Conservation (phyloP, 1,284 basidiomycete species). For the Boletus semigastroideus region DNA sequence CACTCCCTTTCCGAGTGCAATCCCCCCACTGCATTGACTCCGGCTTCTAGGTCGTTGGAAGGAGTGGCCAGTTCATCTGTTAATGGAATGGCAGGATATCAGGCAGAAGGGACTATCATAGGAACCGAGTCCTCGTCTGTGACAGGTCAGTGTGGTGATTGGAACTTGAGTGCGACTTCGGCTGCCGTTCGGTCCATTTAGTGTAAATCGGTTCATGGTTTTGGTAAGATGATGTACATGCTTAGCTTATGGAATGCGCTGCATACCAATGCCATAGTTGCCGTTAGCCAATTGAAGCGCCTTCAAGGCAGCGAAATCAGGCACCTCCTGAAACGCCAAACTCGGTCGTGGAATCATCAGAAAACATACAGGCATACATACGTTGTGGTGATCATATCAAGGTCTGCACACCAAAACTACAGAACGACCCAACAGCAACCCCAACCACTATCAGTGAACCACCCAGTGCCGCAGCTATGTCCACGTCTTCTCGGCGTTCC, state of each 20-base stretch:
- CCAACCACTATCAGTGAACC: not conserved
- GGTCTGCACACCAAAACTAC: not conserved
- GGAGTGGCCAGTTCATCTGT: not conserved
- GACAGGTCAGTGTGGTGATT: too few relatives aligned
- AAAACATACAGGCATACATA: too few relatives aligned
- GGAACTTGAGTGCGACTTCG: not conserved
- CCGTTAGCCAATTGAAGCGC: too few relatives aligned
- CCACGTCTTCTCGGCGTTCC: conserved; percentile 1
- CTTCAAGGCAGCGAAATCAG: too few relatives aligned
- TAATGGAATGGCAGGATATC: not conserved
- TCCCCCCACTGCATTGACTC: not conserved
- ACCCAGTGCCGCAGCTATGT: not conserved
- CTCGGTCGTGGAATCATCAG: too few relatives aligned
- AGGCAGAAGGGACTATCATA: not conserved
- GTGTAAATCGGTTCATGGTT: not conserved
- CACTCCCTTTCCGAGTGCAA: not conserved
- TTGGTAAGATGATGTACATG: too few relatives aligned
- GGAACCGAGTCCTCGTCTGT: not conserved
- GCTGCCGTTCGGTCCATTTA: not conserved
- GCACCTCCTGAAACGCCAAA: too few relatives aligned
- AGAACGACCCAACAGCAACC: not conserved
- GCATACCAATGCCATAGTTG: too few relatives aligned
- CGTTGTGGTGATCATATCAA: not conserved
- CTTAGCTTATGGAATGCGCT: too few relatives aligned
- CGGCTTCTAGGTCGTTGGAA: not conserved